Conservation (phyloP, 1,284 basidiomycete genomes). For the Earliella scabrosa region DNA sequence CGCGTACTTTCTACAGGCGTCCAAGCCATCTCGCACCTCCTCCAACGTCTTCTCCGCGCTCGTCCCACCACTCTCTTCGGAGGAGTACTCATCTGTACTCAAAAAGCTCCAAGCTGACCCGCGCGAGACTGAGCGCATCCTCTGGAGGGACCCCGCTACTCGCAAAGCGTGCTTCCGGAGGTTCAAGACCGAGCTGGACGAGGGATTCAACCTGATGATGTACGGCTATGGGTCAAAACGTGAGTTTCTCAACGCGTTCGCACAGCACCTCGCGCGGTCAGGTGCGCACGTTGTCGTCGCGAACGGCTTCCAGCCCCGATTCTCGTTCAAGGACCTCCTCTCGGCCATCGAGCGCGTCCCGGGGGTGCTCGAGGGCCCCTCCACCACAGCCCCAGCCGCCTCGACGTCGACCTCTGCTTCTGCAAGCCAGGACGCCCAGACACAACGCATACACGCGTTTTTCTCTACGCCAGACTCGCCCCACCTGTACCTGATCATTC, state of each 20-base stretch:
- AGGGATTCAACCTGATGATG: constrained; percentile 86
- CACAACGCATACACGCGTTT: constrained; percentile 65
- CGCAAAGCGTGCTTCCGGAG: constrained; percentile 53
- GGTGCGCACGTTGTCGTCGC: constrained; percentile 76
- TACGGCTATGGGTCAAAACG: constrained; percentile 91
- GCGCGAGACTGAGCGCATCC: constrained; percentile 10
- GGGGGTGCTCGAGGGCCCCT: constrained; percentile 41
- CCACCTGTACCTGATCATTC: constrained; percentile 78
- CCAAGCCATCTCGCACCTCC: constrained; percentile 72
- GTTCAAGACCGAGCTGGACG: constrained; percentile 71
- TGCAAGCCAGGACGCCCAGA: constrained; percentile 58
- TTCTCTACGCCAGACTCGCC: constrained; percentile 43
- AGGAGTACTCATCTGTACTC: constrained; percentile 57
- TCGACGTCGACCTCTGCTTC: constrained; percentile 20
- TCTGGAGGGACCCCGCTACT: constrained; percentile 35
- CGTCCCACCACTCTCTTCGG: constrained; percentile 66
- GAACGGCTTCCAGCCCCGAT: constrained; percentile 79
- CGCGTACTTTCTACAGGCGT: constrained; percentile 76
- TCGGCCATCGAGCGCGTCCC: constrained; percentile 68
- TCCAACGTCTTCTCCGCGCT: constrained; percentile 76
- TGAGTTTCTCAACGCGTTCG: constrained; percentile 74
- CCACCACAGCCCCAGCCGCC: too few relatives aligned
- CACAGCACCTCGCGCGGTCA: constrained; percentile 45
- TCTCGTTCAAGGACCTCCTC: constrained; percentile 74
- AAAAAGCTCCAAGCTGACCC: constrained; percentile 34